Base-by-base conservation (phyloP, 306 rosid genomes). In the Dicorynia guianensis region DNA sequence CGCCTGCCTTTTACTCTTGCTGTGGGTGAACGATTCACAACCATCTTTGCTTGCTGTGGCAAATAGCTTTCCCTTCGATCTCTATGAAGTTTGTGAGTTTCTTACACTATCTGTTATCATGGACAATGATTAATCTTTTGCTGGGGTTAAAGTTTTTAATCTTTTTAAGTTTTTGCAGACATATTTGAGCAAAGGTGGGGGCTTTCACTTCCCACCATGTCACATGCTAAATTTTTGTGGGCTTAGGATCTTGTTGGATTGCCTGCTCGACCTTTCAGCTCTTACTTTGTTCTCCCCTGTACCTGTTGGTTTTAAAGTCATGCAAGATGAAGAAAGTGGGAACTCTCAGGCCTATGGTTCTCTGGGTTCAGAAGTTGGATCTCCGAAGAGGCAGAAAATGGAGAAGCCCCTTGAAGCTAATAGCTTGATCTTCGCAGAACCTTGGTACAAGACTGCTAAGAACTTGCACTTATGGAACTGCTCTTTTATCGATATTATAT, bases 131-230 rank as follows among this genome's bases (percentile, higher is more conserved):
- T 2, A 5, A 20, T 79, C 14, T 56, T 34, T 44, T 43, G 17
- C 15, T 19, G 65, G 19, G 19, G 39, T 44, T 73, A 34, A 46
- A 39, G 14, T 66, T 53, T 74, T 13, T 20, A 11, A 67, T 63
- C 49, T 66, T 11, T 7, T 69, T 48, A 44, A 4, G 38, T 11
- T 71, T 74, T 47, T 72, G 73, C 76, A 87, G 90, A 81, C 86
- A n/a, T 87, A 96, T 86, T 90, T 94, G 85, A 90, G 93, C 80
- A 87, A 82, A 82, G 97, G 96, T 39, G 74, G 86, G 44, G 91
- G 90, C 49, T 90, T 83, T 82, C 89, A 90, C 71, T 85, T 83
- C 78, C 97, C 97, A 63, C 87, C 97, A 11, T 90, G 97, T 75
- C 95, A 94, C 81, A 85, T 94, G 52, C 81, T 94, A 59, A 74